Evolutionary conservation across 768 basidiomycete species (phyloP), one percentile per base, ranked within the genome.

Genomic region (Sporobolomyces pararoseus): DNA sequence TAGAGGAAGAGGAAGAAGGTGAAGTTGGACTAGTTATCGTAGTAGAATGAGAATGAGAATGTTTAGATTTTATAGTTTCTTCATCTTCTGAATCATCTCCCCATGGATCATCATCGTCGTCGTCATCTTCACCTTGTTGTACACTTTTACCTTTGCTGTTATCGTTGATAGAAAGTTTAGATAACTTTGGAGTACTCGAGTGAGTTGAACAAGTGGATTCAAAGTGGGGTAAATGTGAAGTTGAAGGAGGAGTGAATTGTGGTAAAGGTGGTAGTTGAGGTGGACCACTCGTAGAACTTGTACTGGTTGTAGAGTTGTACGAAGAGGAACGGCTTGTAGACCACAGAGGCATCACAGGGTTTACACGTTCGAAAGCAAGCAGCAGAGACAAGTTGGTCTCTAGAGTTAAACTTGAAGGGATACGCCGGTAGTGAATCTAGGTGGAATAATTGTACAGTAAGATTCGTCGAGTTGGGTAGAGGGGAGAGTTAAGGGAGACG

Each of bases 41-140:
- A 1, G 35, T 13, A 19, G 34, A 50, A 9, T 42, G 39, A 42
- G 39, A 9, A 42, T 42, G 39, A 42, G 39, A 9, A 42, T 9
- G 10, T 1, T 42, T 49, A 13, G 64, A 44, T 25, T 14, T 58
- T 7, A 53, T 21, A 2, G 39, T 37, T 10, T 3, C 12, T n/a
- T 73, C 72, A 52, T 73, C 72, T 35, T 73, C 72, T 7, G 34
- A 42, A 4, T 42, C 65, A 4, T 66, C 68, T 44, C 57, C 51
- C 72, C 72, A 73, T 4, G 55, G 29, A 32, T 70, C 72, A 62
- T 69, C 68, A 32, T 73, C 71, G 3, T 50, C 58, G 12, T 35
- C 67, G 19, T 29, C 29, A 3, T 34, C 49, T 46, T 42, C 53
- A 0, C 27, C 29, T 9, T 47, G 31, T n/a, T 14, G 4, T 19